Percentiles rank a stretch among this genome's conserved stretches.
Conservation (phyloP, 805 yeast species). For the Ogataea haglerorum region DNA sequence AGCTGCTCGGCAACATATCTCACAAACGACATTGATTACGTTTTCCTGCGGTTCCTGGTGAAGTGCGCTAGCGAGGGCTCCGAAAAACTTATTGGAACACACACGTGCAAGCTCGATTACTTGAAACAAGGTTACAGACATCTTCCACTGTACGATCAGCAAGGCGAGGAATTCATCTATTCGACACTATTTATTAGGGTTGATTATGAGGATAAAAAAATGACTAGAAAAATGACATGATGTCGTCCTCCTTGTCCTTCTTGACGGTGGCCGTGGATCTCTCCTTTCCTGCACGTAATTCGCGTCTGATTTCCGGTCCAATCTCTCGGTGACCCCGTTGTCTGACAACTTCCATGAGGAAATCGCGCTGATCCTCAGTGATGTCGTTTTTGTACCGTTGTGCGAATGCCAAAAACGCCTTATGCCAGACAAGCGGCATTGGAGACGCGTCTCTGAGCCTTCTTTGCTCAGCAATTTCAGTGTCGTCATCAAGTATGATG, state of each 20-base stretch:
- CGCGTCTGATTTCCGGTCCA: constrained; percentile 93
- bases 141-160: constrained; percentile 66
- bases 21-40: constrained; percentile 41
- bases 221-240: constrained; percentile 30
- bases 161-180: constrained; percentile 70
- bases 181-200: constrained; percentile 46
- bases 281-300: constrained; percentile 79
- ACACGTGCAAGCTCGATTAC: constrained; percentile 57
- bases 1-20: constrained; percentile 40
- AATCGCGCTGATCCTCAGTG: constrained; percentile 97
- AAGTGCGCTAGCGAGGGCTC: constrained; percentile 31
- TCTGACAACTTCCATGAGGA: constrained; percentile 84
- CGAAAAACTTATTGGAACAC: constrained; percentile 47
- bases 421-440: constrained; percentile 96
- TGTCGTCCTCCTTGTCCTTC: constrained; percentile 26
- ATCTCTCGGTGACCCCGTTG: constrained; percentile 85
- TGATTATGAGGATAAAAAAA: constrained; percentile 12
- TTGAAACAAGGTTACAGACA: constrained; percentile 80
- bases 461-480: constrained; percentile 32
- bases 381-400: constrained; percentile 96
- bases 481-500: constrained; percentile 22
- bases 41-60: constrained; percentile 54
- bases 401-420: constrained; percentile 89
- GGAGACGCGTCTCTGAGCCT: constrained; percentile 41
- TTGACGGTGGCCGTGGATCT: constrained; percentile 35